Evolutionary conservation across 768 basidiomycete genomes (phyloP).

Genomic region (Cystofilobasidium ferigula): DNA sequence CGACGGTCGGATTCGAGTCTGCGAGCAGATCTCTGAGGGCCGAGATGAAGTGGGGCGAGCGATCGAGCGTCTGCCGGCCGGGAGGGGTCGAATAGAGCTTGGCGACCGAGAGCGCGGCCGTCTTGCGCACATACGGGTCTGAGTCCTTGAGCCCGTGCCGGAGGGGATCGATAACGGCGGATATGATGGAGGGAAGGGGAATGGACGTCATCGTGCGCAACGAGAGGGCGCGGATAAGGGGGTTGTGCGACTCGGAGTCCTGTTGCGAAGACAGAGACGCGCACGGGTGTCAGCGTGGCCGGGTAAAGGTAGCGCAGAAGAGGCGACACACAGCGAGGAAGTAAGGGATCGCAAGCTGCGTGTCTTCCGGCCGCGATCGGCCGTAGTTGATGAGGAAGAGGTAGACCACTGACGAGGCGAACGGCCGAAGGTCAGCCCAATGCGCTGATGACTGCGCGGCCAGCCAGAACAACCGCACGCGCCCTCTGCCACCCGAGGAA

Average conservation of each 20-base stretch:
- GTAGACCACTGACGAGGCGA: constrained; percentile 66
- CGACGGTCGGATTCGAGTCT: constrained; percentile 89
- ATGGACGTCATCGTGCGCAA: constrained; percentile 99
- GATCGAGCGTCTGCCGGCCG: constrained; percentile 69
- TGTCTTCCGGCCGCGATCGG: constrained; percentile 81
- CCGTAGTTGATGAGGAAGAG: constrained; percentile 96
- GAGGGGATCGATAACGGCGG: constrained; percentile 75
- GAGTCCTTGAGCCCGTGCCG: constrained; percentile 84
- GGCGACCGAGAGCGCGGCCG: constrained; percentile 82
- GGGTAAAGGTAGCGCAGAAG: neutral
- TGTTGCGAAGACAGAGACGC: neutral
- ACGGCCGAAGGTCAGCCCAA: neutral
- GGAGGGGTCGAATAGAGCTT: constrained; percentile 79
- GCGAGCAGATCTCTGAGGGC: constrained; percentile 82
- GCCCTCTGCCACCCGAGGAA: neutral
- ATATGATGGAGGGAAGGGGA: constrained; percentile 60
- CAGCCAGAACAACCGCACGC: neutral
- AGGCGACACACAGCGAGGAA: constrained; percentile 59
- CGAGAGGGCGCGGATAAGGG: constrained; percentile 88
- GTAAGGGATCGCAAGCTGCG: constrained; percentile 78
- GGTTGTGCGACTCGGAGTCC: constrained; percentile 59
- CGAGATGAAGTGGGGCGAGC: constrained; percentile 57
- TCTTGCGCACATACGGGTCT: constrained; percentile 97
- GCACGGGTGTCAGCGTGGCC: neutral
- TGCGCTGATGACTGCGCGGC: neutral